These are phyloP conservation scores for Hibiscus mutabilis DNA, from an alignment of 345 rosid genomes.

Conservation along the genomic window DNA sequence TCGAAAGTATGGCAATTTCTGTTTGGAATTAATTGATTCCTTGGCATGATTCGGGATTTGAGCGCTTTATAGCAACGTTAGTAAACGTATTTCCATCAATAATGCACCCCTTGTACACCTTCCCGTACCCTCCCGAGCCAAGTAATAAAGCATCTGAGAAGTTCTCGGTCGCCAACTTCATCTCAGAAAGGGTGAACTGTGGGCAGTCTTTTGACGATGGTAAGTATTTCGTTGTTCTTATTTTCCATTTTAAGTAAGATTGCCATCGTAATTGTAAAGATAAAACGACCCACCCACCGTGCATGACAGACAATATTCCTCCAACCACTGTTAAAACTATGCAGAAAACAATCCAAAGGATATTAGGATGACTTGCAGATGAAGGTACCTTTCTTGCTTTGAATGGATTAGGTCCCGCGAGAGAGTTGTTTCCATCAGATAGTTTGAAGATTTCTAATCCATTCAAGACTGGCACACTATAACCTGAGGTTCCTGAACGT, in stretches of 20 bases:
- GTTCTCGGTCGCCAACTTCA: conserved; percentile 33
- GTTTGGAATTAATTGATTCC: conserved; percentile 48
- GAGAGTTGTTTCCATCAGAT: conserved; percentile 21
- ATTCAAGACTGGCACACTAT: conserved; percentile 34
- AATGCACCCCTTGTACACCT: conserved; percentile 41
- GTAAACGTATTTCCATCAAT: conserved; percentile 19
- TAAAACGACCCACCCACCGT: conserved; percentile 44
- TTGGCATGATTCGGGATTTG: conserved; percentile 48
- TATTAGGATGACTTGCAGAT: conserved; percentile 43
- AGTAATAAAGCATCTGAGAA: conserved; percentile 36
- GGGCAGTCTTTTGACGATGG: conserved; percentile 34
- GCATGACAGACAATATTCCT: conserved; percentile 48
- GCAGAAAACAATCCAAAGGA: conserved; percentile 34
- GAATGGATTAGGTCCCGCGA: conserved; percentile 45
- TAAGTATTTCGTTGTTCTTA: conserved; percentile 26
- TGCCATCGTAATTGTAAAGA: conserved; percentile 12
- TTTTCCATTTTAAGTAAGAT: conserved; percentile 35
- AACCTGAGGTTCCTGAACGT: conserved; percentile 30
- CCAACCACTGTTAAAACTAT: conserved; percentile 31
- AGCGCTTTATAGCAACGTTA: conserved; percentile 45
- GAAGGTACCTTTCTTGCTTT: neutral
- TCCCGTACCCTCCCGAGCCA: conserved; percentile 56
- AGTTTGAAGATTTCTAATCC: conserved; percentile 53
- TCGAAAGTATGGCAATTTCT: conserved; percentile 52
- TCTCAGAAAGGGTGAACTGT: conserved; percentile 44